Conservation (phyloP, 768 basidiomycete genomes). For the Agrocybe pediades region DNA sequence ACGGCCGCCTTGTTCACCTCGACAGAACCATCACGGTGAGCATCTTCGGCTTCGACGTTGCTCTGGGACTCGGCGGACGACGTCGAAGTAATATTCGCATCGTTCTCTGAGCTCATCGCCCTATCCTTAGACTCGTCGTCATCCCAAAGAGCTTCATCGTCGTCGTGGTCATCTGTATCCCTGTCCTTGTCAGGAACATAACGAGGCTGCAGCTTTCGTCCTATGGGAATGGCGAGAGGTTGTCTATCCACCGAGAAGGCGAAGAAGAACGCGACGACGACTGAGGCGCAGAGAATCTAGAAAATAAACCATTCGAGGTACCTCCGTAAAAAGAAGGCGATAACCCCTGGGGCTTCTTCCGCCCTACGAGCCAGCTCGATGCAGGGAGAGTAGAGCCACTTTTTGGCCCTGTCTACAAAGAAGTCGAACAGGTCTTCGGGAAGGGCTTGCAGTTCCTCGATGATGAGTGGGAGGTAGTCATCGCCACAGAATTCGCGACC, state of each 20-base stretch:
- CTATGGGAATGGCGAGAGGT: not conserved
- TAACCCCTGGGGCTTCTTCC: not conserved
- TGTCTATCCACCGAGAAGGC: not conserved
- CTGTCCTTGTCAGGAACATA: not conserved
- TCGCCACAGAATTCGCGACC: not conserved
- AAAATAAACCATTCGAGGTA: not conserved
- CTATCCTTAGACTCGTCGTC: not conserved
- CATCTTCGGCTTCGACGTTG: not conserved
- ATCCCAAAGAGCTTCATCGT: not conserved
- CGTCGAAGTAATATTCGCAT: too few relatives aligned
- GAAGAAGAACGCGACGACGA: conserved; percentile 1
- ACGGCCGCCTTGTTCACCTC: too few relatives aligned
- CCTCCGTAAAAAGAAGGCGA: not conserved
- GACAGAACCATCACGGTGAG: not conserved
- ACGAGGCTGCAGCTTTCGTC: not conserved
- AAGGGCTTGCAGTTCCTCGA: not conserved
- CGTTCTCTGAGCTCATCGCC: too few relatives aligned
- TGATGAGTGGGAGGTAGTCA: not conserved
- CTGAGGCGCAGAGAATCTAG: not conserved
- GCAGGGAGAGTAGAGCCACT: not conserved
- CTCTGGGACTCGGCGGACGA: not conserved
- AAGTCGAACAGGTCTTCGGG: not conserved
- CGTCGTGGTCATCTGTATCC: not conserved
- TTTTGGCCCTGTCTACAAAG: not conserved
- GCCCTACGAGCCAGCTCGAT: not conserved